These are phyloP conservation scores for Thermothelomyces thermophilus DNA, from an alignment of 2,329 filamentous ascomycete species.

Conservation along the genomic window DNA sequence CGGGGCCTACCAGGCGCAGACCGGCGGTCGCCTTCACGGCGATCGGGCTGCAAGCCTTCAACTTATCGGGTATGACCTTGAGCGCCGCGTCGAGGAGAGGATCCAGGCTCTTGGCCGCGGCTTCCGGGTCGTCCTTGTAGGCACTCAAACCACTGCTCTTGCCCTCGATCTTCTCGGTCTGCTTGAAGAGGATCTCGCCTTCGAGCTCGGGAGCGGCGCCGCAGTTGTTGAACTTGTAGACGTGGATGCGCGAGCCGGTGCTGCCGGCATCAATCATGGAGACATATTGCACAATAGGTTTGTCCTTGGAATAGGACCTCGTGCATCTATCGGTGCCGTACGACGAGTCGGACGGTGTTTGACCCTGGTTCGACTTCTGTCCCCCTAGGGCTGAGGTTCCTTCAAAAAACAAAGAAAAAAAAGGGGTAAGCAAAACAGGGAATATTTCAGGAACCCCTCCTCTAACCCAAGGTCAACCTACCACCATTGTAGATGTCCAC, in stretches of 20 bases:
- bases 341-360: conserved; percentile 52
- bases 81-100: conserved; percentile 80
- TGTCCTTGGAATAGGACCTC: conserved; percentile 75
- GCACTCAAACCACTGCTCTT: conserved; percentile 64
- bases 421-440: background rate
- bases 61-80: conserved; percentile 73
- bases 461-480: conserved; percentile 20
- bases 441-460: background rate
- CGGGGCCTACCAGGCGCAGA: conserved; percentile 74
- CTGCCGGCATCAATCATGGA: conserved; percentile 98
- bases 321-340: conserved; percentile 69
- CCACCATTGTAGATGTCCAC: conserved; percentile 48
- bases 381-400: conserved; percentile 16
- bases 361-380: conserved; percentile 34
- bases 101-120: conserved; percentile 84
- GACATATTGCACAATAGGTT: conserved; percentile 94
- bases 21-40: conserved; percentile 98
- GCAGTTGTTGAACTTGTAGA: conserved; percentile 99
- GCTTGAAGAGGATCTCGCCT: conserved; percentile 75
- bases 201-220: conserved; percentile 92
- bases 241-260: conserved; percentile 95
- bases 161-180: conserved; percentile 80
- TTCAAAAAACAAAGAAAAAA: too few relatives aligned
- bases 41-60: conserved; percentile 86
- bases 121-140: conserved; percentile 78